These are phyloP conservation scores for Petasospora fabianii DNA, from an alignment of 1,139 yeast genomes.

Conservation along the genomic window DNA sequence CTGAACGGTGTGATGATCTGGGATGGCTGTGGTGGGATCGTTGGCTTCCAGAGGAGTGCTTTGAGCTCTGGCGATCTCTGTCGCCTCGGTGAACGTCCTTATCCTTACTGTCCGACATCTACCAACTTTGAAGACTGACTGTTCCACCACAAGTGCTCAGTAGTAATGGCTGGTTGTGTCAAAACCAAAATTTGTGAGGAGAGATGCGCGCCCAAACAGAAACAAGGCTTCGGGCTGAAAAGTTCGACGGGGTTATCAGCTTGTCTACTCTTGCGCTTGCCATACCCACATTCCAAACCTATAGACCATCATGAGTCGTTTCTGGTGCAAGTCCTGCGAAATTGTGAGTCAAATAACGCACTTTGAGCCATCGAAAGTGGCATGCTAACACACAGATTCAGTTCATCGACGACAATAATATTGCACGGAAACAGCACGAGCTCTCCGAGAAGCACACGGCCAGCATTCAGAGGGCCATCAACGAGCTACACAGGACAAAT, in stretches of 20 bases:
- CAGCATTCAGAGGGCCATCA: conserved; percentile 29
- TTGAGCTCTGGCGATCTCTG: no score
- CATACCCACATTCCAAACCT: not conserved
- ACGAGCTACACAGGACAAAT: conserved; percentile 33
- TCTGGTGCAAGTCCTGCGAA: conserved; percentile 43
- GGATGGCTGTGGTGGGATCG: not conserved
- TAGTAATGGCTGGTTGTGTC: no score
- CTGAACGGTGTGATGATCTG: not conserved
- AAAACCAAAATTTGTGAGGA: no score
- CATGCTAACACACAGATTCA: conserved; percentile 16
- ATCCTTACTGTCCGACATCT: no score
- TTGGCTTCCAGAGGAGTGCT: no score
- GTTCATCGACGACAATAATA: conserved; percentile 42
- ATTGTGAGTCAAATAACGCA: conserved; percentile 30
- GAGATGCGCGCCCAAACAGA: no score
- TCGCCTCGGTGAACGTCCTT: no score
- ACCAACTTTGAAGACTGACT: no score
- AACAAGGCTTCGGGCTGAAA: no score
- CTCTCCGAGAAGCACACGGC: conserved; percentile 35
- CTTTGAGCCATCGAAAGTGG: not conserved
- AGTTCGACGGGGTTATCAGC: no score
- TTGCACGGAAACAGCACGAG: conserved; percentile 38
- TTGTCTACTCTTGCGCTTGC: no score
- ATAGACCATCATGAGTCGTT: conserved; percentile 32
- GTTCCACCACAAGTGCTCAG: no score